These are phyloP conservation scores for Eucalyptus sp. DNA, from an alignment of 345 rosid species.

Conservation along the genomic window DNA sequence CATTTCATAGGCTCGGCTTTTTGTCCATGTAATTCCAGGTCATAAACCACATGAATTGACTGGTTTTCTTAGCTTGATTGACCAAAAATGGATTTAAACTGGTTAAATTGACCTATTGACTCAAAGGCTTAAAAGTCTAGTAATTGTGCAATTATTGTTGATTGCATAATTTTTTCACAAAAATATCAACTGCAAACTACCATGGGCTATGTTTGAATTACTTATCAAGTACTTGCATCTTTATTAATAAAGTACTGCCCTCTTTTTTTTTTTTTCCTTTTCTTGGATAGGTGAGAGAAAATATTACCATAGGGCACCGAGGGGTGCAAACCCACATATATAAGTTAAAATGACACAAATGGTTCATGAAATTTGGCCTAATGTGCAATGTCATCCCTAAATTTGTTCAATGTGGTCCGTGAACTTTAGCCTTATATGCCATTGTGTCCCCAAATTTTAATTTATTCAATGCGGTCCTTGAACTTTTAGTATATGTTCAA, in stretches of 20 bases:
- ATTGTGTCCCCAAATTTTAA: neutral
- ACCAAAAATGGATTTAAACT: neutral
- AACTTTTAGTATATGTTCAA: neutral
- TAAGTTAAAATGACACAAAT: neutral
- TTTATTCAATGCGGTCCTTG: neutral
- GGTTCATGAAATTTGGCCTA: neutral
- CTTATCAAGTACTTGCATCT: neutral
- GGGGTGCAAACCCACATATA: neutral
- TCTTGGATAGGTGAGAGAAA: neutral
- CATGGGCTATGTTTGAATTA: neutral
- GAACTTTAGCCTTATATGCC: neutral
- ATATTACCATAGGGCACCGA: neutral
- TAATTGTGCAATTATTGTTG: neutral
- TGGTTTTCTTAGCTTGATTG: neutral
- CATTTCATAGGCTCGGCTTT: neutral
- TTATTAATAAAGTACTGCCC: neutral
- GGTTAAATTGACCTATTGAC: neutral
- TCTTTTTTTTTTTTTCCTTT: neutral
- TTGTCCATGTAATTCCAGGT: neutral
- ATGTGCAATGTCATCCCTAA: neutral
- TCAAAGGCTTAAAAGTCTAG: neutral
- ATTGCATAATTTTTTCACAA: neutral
- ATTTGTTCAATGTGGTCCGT: neutral
- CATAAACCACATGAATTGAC: neutral
- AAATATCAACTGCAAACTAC: neutral